phyloP scores from a whole-genome alignment of 2,329 filamentous ascomycete species.

The Apiospora marii region DNA sequence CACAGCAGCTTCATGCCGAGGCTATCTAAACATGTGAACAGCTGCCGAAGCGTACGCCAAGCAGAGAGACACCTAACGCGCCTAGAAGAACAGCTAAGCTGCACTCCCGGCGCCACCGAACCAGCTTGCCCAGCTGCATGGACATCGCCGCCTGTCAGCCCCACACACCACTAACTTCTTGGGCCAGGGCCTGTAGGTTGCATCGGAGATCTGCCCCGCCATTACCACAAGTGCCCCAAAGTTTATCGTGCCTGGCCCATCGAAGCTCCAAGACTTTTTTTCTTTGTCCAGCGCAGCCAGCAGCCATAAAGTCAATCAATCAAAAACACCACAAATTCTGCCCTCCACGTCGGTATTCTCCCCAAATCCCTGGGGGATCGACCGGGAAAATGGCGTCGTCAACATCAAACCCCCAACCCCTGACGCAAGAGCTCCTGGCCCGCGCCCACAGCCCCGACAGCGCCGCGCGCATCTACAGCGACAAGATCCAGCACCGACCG shows the following conservation, averaged over 20 bases:
- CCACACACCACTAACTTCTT: background rate
- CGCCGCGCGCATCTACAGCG: conserved; percentile 75
- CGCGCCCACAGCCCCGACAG: conserved; percentile 81
- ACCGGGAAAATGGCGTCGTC: conserved; percentile 25
- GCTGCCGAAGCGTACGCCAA: background rate
- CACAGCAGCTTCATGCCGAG: conserved; percentile 1
- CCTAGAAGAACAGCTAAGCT: background rate
- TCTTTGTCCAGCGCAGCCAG: background rate
- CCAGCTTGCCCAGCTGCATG: background rate
- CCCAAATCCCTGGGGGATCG: conserved; percentile 40
- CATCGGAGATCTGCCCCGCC: conserved; percentile 2
- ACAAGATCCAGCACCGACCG: conserved; percentile 84
- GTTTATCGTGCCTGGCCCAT: background rate
- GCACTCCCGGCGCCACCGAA: background rate
- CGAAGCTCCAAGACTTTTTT: background rate
- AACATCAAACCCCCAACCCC: conserved; percentile 41
- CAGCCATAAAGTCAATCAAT: background rate
- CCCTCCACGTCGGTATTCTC: background rate
- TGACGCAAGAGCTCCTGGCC: conserved; percentile 72
- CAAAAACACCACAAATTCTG: background rate
- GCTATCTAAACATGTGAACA: conserved; percentile 18
- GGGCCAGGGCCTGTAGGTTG: background rate
- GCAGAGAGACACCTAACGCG: background rate
- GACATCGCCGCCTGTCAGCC: conserved; percentile 1
- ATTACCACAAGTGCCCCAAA: background rate